Conservation (phyloP, 352 stramenopile species). For the Pythium dissotocum region DNA sequence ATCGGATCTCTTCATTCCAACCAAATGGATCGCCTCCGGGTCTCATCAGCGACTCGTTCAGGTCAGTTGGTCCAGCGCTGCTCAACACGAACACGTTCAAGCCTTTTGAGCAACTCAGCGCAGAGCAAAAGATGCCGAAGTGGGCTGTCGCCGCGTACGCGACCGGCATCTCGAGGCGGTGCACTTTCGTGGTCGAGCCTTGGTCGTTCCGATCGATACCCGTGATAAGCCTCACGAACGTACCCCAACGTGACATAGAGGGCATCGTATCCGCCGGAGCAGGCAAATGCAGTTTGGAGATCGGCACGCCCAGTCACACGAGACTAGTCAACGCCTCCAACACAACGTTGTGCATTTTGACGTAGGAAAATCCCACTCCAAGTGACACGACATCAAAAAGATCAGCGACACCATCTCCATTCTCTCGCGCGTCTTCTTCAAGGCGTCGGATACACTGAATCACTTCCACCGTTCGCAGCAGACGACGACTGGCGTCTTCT, state of each 20-base stretch:
- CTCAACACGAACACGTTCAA: background rate
- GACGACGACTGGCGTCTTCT: background rate
- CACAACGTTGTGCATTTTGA: background rate
- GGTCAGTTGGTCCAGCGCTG: background rate
- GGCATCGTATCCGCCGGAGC: background rate
- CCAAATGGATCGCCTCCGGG: background rate
- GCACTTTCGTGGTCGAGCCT: background rate
- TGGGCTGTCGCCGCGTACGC: background rate
- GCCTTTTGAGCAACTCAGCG: background rate
- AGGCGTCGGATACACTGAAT: constrained; percentile 1
- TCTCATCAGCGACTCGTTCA: background rate
- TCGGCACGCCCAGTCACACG: background rate
- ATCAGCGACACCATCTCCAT: background rate
- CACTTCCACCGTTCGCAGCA: background rate
- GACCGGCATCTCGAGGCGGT: background rate
- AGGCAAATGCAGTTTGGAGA: background rate
- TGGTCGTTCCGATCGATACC: background rate
- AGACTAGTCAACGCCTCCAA: constrained; percentile 7
- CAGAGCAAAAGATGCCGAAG: constrained; percentile 5
- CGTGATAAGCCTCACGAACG: background rate
- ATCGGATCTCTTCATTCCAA: background rate
- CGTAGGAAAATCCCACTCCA: background rate
- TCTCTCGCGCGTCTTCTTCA: background rate
- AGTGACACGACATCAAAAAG: background rate
- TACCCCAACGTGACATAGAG: background rate